Base-by-base conservation (phyloP, 768 basidiomycete species). In the Agrocybe chaxingu region DNA sequence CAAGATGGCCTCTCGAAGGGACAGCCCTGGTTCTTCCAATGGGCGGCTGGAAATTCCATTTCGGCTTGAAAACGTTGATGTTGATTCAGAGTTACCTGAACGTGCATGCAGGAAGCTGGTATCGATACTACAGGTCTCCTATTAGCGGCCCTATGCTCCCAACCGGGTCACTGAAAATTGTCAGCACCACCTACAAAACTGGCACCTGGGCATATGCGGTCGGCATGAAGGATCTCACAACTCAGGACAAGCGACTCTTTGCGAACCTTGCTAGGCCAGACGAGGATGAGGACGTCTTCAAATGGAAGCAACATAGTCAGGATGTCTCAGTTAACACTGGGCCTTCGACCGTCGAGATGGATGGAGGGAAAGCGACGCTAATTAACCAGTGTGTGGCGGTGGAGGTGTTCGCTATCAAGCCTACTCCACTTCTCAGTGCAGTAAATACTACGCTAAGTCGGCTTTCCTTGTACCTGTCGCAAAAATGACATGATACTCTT, bases 161-260 rank as follows among this genome's bases (percentile, higher is more conserved):
- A 2, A 53, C 44, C 19, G 53, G 53, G 4, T 49, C 53, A 0
- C 45, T 54, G 11, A 49, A 46, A 18, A 19, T 54, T 3, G 42
- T 54, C 7, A 24, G n/a, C 10, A 12, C 34, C 10, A 42, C 39
- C 34, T 54, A 50, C 24, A 49, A 34, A 36, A 16, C 48, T 18
- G 39, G 29, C 13, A 45, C 48, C 24, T 54, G 48, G 48, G 48
- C 42, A 1, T 30, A 35, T 9, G 53, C 48, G 7, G 39, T 24
- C 7, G 24, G 24, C 24, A 4, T 4, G 24, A 24, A 24, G 24
- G 24, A 24, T 24, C 24, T 24, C 24, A 24, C 24, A 24, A 24
- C 24, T 4, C 24, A 24, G 24, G 24, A 24, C 2, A 4, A 4
- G 24, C 24, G 24, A 24, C 24, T 24, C 2, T 24, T 24, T 24